Evolutionary conservation across 306 rosid genomes (phyloP), one percentile per base, ranked within the genome.

Genomic region (Malus orientalis): DNA sequence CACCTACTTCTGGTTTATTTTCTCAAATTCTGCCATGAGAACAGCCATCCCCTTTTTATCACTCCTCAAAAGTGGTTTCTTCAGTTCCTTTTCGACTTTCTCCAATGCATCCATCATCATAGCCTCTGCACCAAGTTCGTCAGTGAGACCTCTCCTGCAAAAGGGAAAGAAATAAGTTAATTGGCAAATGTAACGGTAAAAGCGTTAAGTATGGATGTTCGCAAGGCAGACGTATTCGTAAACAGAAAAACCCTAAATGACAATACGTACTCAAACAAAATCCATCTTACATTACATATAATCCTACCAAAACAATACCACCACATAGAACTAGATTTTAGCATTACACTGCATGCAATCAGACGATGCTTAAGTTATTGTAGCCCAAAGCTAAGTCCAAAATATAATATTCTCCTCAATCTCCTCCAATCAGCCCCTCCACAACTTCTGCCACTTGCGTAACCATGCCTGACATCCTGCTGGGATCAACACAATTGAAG

Each of bases 1-100:
- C 58, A 69, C 88, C 61, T 88, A 92, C 97, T 87, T 90, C 84
- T 91, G 78, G 75, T 92, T 92, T 75, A 95, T 82, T 88, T 88
- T 89, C 58, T 90, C 97, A 77, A 90, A 92, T 87, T 95, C 97
- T 22, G 97, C 91, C 88, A 81, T 4, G 57, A 95, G 97, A 84
- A 91, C 75, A 84, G 87, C 89, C 97, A 91, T 92, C 85, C 96
- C 97, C 81, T 91, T 95, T 82, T 85, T 88, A 69, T 95, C 99
- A 84, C 87, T 76, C 86, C 97, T 91, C 92, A 92, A 16, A 73
- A 95, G 90, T 74, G 99, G 96, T 71, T 89, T 89, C 67, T 92
- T 92, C 45, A 90, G 79, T 25, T 92, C 89, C 58, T 92, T 91
- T 86, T 95, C 99, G 69, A 95, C 76, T 88, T 88, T 95, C 62